These are phyloP conservation scores for Aspergillus proliferans DNA, from an alignment of 2,329 filamentous ascomycete species.

Conservation along the genomic window DNA sequence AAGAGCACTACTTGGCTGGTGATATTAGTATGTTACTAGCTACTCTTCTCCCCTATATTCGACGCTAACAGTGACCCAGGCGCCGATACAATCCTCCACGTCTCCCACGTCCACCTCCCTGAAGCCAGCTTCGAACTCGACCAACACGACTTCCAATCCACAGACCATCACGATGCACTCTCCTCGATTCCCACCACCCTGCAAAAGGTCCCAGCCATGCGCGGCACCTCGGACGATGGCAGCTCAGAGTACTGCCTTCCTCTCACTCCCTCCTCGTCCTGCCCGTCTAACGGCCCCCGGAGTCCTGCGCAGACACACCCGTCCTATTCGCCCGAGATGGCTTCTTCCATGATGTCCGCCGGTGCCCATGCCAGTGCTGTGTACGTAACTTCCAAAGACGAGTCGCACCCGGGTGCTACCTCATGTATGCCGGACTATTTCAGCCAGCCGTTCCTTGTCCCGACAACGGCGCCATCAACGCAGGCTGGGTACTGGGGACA, in stretches of 20 bases:
- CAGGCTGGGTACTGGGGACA: neutral
- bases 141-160: slow-evolving; percentile 6
- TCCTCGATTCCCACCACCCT: neutral
- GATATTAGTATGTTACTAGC: slow-evolving; percentile 26
- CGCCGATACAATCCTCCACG: slow-evolving; percentile 22
- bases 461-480: neutral
- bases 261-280: slow-evolving; percentile 12
- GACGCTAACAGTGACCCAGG: slow-evolving; percentile 10
- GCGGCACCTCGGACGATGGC: neutral
- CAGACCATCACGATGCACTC: neutral
- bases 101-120: slow-evolving; percentile 21
- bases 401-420: slow-evolving; percentile 2
- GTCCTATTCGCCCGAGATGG: slow-evolving; percentile 11
- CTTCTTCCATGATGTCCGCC: slow-evolving; percentile 8
- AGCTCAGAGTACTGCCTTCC: slow-evolving; percentile 5
- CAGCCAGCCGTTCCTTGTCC: slow-evolving; percentile 8
- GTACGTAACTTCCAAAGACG: slow-evolving; percentile 3
- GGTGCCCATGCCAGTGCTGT: slow-evolving; percentile 3
- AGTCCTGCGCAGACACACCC: slow-evolving; percentile 14
- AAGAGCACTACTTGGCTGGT: slow-evolving; percentile 33
- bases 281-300: slow-evolving; percentile 9
- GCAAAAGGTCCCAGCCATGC: neutral
- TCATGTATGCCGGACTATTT: slow-evolving; percentile 13
- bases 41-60: neutral
- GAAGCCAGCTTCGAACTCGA: slow-evolving; percentile 15